A percentile compares a stretch with the other conserved stretches of the same genome.
These are phyloP conservation scores for Fusarium graminum DNA, from an alignment of 2,329 filamentous ascomycete species.

Conservation along the genomic window DNA sequence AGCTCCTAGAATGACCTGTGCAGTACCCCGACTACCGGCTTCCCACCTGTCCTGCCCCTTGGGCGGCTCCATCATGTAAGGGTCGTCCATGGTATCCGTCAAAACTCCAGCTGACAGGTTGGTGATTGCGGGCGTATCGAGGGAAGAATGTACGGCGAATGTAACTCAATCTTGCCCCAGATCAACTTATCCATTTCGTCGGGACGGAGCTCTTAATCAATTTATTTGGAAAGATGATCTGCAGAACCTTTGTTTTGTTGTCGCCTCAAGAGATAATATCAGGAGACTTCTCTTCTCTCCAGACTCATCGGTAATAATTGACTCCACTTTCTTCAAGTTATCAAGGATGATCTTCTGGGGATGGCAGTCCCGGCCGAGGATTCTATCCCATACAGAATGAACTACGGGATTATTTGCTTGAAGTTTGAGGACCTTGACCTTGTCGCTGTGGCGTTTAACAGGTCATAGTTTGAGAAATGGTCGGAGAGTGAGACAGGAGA, in stretches of 20 bases:
- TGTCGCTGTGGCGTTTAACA: neutral
- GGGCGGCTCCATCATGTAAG: constrained; percentile 43
- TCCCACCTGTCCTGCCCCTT: constrained; percentile 35
- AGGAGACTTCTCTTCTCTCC: constrained; percentile 19
- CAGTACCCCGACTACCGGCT: constrained; percentile 23
- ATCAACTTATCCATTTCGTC: too few species aligned
- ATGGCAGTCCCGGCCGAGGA: neutral
- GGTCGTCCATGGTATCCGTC: constrained; percentile 15
- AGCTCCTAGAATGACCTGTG: constrained; percentile 33
- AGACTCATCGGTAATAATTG: neutral
- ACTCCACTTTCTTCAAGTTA: constrained; percentile 20
- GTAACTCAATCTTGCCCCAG: neutral
- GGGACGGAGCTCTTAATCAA: neutral
- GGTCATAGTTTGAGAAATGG: neutral
- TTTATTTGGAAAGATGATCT: constrained; percentile 16
- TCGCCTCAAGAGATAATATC: neutral
- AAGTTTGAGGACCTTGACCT: neutral
- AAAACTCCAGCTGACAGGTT: neutral
- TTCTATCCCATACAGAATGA: neutral
- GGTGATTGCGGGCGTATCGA: neutral
- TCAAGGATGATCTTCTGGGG: constrained; percentile 16
- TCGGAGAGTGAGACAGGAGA: neutral
- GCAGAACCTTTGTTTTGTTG: constrained; percentile 18
- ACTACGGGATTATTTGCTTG: neutral
- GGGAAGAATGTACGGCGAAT: neutral